phyloP scores from a whole-genome alignment of 345 rosid genomes.

The Arabidopsis suecica region DNA sequence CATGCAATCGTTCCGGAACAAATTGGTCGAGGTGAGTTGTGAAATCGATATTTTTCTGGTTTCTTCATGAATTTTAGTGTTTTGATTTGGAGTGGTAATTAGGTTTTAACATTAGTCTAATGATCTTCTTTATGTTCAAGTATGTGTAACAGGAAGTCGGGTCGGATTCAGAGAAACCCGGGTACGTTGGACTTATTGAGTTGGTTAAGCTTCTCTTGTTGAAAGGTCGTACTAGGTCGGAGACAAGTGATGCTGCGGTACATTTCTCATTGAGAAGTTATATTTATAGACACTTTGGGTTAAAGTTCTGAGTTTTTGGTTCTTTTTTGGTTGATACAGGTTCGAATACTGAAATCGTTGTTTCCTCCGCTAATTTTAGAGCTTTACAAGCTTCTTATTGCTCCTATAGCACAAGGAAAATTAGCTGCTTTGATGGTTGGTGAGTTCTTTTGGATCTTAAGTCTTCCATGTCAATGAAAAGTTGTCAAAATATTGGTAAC shows the following conservation, averaged over 20 bases:
- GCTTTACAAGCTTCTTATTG: slow-evolving; percentile 65
- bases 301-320: background rate
- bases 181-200: slow-evolving; percentile 82
- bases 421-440: slow-evolving; percentile 89
- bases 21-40: slow-evolving; percentile 66
- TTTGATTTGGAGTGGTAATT: background rate
- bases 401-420: slow-evolving; percentile 78
- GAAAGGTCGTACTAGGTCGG: slow-evolving; percentile 61
- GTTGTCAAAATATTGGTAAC: background rate
- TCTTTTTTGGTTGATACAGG: slow-evolving; percentile 48
- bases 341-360: slow-evolving; percentile 67
- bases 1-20: slow-evolving; percentile 68
- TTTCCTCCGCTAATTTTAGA: slow-evolving; percentile 80
- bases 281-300: background rate
- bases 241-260: slow-evolving; percentile 76
- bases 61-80: background rate
- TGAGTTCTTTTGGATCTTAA: slow-evolving; percentile 48
- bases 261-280: background rate
- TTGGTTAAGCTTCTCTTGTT: slow-evolving; percentile 70
- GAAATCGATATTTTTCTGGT: background rate
- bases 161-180: slow-evolving; percentile 88
- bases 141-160: slow-evolving; percentile 78
- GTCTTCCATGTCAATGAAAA: background rate
- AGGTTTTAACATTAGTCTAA: slow-evolving; percentile 15
- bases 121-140: slow-evolving; percentile 37